Conservation (phyloP, 208 protist species). For the Eutreptiella sp. region DNA sequence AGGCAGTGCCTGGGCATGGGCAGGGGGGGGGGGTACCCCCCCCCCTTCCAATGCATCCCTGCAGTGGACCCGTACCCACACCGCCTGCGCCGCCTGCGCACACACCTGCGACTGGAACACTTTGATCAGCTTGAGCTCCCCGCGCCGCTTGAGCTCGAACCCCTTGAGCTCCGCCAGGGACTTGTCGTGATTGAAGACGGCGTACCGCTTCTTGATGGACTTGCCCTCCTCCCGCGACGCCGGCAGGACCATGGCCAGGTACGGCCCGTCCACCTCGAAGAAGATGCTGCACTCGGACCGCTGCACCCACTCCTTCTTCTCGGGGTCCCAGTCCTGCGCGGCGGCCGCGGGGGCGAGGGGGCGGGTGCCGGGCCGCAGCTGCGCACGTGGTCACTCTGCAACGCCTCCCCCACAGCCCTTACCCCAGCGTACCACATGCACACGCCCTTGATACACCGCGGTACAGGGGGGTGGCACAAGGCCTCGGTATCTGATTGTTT, state of each 20-base stretch:
- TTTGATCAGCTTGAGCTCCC: slow-evolving; percentile 99
- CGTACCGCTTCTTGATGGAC: slow-evolving; percentile 98
- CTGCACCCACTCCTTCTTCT: slow-evolving; percentile 17
- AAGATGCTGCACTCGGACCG: slow-evolving; percentile 95
- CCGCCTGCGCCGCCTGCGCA: no score
- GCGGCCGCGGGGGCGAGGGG: not conserved
- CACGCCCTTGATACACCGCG: no score
- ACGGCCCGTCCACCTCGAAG: slow-evolving; percentile 99
- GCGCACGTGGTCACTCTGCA: no score
- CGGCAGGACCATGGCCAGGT: slow-evolving; percentile 98
- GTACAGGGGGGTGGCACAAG: no score
- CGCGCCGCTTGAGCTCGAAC: slow-evolving; percentile 99
- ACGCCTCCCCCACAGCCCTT: not conserved
- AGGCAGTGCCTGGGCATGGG: no score
- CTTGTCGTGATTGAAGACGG: slow-evolving; percentile 97
- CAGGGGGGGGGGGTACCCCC: no score
- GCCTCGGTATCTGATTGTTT: no score
- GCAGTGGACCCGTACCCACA: no score
- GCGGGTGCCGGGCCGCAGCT: not conserved
- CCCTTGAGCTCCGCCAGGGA: slow-evolving; percentile 98
- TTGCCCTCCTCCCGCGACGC: slow-evolving; percentile 97
- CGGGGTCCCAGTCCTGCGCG: not conserved
- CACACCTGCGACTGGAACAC: slow-evolving; percentile 95
- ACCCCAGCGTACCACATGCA: no score
- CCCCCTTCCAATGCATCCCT: no score